A percentile compares a stretch with the other conserved stretches of the same genome.
Conservation (phyloP, 495 filamentous ascomycete genomes). For the Penicillium paradoxum region DNA sequence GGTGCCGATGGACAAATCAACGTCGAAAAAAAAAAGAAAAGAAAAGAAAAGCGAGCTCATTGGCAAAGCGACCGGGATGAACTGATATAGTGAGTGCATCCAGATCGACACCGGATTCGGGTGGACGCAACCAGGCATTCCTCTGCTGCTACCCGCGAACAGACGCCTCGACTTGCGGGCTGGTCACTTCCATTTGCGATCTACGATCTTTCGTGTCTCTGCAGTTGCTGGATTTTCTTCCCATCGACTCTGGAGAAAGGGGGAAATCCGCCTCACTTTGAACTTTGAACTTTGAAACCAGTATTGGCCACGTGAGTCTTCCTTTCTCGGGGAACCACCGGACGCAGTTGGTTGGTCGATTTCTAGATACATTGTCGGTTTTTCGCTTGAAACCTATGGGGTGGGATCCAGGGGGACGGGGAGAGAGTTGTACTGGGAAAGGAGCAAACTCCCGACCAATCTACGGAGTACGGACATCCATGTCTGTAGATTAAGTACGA, state of each 20-base stretch:
- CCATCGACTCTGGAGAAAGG: background rate
- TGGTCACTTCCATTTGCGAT: conserved; percentile 3
- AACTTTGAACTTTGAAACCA: conserved; percentile 10
- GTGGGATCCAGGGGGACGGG: too few species aligned
- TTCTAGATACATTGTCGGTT: background rate
- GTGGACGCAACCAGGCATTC: conserved; percentile 24
- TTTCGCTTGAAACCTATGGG: too few species aligned
- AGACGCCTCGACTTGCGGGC: background rate
- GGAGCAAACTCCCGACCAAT: too few species aligned
- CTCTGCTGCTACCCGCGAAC: conserved; percentile 12
- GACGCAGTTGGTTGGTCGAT: background rate
- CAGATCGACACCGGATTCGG: conserved; percentile 24
- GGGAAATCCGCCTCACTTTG: conserved; percentile 5
- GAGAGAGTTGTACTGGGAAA: too few species aligned
- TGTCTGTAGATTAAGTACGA: too few species aligned
- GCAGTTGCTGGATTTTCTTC: background rate
- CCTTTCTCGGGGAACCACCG: conserved; percentile 5
- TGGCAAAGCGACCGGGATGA: conserved; percentile 26
- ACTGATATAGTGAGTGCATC: conserved; percentile 24
- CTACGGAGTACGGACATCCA: too few species aligned
- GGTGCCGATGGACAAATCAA: conserved; percentile 3
- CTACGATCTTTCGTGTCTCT: background rate
- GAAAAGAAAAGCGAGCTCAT: conserved; percentile 13
- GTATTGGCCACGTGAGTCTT: conserved; percentile 6
- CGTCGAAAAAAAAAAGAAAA: conserved; percentile 7